Evolutionary conservation across 768 basidiomycete genomes (phyloP).

Genomic region (Russula earlei): DNA sequence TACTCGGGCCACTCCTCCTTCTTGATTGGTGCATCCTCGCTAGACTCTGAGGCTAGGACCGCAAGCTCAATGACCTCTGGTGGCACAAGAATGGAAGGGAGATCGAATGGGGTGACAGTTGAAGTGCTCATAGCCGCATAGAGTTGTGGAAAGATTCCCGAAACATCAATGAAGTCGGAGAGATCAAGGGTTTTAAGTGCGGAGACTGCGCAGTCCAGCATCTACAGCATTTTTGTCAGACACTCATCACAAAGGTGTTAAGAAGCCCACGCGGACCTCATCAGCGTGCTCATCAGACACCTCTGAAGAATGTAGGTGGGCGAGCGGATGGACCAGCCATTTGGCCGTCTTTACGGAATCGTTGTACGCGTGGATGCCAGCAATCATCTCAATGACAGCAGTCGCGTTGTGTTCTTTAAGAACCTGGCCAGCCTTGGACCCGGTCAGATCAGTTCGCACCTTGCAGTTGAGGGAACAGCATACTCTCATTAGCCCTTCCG

Average conservation of each 20-base stretch:
- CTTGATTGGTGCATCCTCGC: slow-evolving; percentile 62
- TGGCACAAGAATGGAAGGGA: slow-evolving; percentile 76
- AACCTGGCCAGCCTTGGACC: slow-evolving; percentile 50
- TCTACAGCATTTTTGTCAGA: slow-evolving; percentile 33
- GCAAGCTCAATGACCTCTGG: slow-evolving; percentile 83
- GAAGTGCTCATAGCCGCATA: slow-evolving; percentile 43
- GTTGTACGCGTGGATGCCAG: slow-evolving; percentile 59
- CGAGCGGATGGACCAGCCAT: slow-evolving; percentile 55
- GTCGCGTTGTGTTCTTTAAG: slow-evolving; percentile 52
- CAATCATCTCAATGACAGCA: slow-evolving; percentile 60
- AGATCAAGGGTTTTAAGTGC: slow-evolving; percentile 54
- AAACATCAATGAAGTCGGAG: slow-evolving; percentile 47
- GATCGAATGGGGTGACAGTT: slow-evolving; percentile 43
- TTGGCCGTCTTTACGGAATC: slow-evolving; percentile 50
- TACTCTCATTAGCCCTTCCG: slow-evolving; percentile 72
- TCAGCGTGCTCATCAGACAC: slow-evolving; percentile 42
- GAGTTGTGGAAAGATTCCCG: slow-evolving; percentile 53
- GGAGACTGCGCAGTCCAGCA: slow-evolving; percentile 62
- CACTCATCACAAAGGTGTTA: not conserved
- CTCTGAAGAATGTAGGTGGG: slow-evolving; percentile 40
- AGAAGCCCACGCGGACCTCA: slow-evolving; percentile 39
- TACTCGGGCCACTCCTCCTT: slow-evolving; percentile 80
- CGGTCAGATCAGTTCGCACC: not conserved
- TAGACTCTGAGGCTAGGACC: slow-evolving; percentile 53
- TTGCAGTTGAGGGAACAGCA: slow-evolving; percentile 15